Evolutionary conservation across 140 eudicot species (phyloP), one percentile per base, ranked within the genome.

Genomic region (Stevia rebaudiana): DNA sequence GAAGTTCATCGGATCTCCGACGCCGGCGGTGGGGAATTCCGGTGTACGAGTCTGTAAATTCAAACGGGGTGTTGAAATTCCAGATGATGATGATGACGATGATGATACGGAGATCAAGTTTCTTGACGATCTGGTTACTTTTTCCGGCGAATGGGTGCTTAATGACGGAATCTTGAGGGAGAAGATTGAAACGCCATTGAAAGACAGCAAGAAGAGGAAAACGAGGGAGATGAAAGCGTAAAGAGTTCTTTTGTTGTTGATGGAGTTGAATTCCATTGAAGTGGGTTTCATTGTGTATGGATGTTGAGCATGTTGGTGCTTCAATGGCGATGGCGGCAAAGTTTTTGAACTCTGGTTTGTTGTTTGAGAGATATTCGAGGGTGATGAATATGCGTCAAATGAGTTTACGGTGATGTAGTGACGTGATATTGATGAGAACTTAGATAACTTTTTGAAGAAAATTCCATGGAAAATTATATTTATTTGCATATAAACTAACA

Each of bases 101-200:
- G 68, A 42, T 3, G 57, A 28, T 63, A 25, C 57, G 0, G 69
- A 49, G 61, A 65, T 49, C 39, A 65, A 19, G 61, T 65, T 50
- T 65, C 61, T 19, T 22, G 71, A 30, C 0, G 47, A 1, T 62
- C 40, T 12, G 42, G 9, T 3, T 35, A n/a, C 1, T 62, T 63
- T 63, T 63, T 11, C 46, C 70, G 59, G 70, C 59, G 70, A 47
- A 42, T 31, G 30, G 21, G 16, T 1, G 13, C 5, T 11, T 0
- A 53, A 31, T 23, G 65, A 54, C 12, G 73, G 73, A 15, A 68
- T 53, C 31, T 54, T 68, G 73, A 75, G 8, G 39, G 70, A 82
- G 74, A 85, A 79, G 5, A 82, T 55, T 35, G 71, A 52, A 16
- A 71, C 76, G 41, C 82, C 84, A 44, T 80, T 78, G 76, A 75